phyloP scores from a whole-genome alignment of 257 asterid species.

The Nicotiana obtusifolia region DNA sequence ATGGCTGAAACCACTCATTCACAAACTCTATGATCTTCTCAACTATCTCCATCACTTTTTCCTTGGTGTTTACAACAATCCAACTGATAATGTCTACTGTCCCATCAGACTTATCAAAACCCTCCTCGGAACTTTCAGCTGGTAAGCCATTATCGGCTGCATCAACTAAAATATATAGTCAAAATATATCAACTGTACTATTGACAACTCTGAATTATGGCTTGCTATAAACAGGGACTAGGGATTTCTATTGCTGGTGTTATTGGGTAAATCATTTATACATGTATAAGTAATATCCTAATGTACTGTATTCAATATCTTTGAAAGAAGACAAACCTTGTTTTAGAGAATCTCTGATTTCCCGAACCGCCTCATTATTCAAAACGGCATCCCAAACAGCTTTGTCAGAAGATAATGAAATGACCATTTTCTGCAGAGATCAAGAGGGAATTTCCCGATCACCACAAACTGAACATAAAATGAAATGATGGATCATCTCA shows the following conservation, averaged over 20 bases:
- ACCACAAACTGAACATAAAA: background rate
- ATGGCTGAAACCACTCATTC: slow-evolving; percentile 26
- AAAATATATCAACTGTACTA: background rate
- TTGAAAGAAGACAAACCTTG: slow-evolving; percentile 29
- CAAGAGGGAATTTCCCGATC: background rate
- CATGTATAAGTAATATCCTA: background rate
- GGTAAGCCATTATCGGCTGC: slow-evolving; percentile 21
- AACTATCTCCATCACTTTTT: slow-evolving; percentile 38
- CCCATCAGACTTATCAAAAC: slow-evolving; percentile 20
- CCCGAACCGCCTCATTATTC: slow-evolving; percentile 62
- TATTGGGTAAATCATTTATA: background rate
- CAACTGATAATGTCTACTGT: slow-evolving; percentile 29
- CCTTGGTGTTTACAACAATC: slow-evolving; percentile 35
- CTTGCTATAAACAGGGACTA: background rate
- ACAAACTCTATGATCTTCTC: slow-evolving; percentile 34
- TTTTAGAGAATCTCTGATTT: slow-evolving; percentile 45
- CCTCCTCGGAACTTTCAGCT: slow-evolving; percentile 19
- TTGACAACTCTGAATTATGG: background rate
- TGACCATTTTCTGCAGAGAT: slow-evolving; percentile 51
- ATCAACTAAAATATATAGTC: background rate
- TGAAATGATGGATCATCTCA: background rate
- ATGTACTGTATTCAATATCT: background rate
- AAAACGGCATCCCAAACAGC: slow-evolving; percentile 79
- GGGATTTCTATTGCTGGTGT: background rate
- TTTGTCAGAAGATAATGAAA: slow-evolving; percentile 65